Conservation (phyloP, 108 stramenopile genomes). For the Cyclotella choctawhatcheeana region DNA sequence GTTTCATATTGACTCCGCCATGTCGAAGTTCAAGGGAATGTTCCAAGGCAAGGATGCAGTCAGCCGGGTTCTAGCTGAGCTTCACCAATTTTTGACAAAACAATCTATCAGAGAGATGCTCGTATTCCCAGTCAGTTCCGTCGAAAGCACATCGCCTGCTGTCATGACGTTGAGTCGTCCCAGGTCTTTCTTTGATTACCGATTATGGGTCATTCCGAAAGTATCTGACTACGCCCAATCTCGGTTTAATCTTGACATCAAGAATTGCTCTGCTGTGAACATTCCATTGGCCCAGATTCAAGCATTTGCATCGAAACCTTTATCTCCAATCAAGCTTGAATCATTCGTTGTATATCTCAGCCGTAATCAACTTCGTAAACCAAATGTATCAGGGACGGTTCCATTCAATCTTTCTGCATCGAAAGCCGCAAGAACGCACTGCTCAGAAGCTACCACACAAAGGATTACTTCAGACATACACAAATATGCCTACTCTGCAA, state of each 20-base stretch:
- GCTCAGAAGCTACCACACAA: slow-evolving; percentile 87
- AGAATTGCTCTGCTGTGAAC: slow-evolving; percentile 90
- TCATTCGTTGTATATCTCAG: slow-evolving; percentile 73
- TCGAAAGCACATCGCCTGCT: slow-evolving; percentile 53
- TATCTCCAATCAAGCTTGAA: slow-evolving; percentile 89
- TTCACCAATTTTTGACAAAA: slow-evolving; percentile 77
- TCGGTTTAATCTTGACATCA: slow-evolving; percentile 75
- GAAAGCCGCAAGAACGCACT: slow-evolving; percentile 77
- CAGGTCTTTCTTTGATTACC: slow-evolving; percentile 76
- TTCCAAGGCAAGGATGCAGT: slow-evolving; percentile 94
- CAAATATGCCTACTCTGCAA: slow-evolving; percentile 79
- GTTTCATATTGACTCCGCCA: slow-evolving; percentile 94
- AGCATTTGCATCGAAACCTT: slow-evolving; percentile 84
- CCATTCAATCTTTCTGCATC: slow-evolving; percentile 83
- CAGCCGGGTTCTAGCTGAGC: slow-evolving; percentile 74
- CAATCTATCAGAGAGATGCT: slow-evolving; percentile 73
- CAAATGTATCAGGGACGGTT: slow-evolving; percentile 68
- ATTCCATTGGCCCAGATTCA: slow-evolving; percentile 89
- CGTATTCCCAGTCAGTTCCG: slow-evolving; percentile 48
- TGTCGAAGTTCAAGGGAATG: slow-evolving; percentile 95
- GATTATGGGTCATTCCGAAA: slow-evolving; percentile 86
- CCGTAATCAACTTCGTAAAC: slow-evolving; percentile 64
- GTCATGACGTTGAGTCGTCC: slow-evolving; percentile 80
- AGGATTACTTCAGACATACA: slow-evolving; percentile 79
- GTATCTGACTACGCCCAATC: slow-evolving; percentile 86